Base-by-base conservation (phyloP, 768 basidiomycete species). In the Calocybe indica region DNA sequence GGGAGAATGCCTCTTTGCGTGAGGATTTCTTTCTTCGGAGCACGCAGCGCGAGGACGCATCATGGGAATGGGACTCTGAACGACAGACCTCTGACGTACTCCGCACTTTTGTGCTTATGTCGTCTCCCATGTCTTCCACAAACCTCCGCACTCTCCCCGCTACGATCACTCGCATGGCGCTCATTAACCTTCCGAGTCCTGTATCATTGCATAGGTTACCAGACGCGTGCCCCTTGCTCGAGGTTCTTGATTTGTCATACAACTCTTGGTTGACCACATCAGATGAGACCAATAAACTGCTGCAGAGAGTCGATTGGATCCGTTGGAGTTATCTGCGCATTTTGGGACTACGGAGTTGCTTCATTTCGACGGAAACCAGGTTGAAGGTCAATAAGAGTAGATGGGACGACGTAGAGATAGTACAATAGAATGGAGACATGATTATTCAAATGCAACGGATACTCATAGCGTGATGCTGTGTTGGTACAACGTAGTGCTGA, bases 221-320 rank as follows among this genome's bases (percentile, higher is more conserved):
- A 1, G 65, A 62, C 8, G 58, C 75, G 10, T 84, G 82, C 52
- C 87, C 86, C 1, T 60, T 82, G n/a, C 64, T 89, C 28, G 65
- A 74, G 14, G 56, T 82, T 22, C 61, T 88, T 32, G 86, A 88
- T 57, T 59, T 89, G 40, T 89, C 87, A 1, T 85, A 75, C 59
- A 88, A 88, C 47, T 37, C 48, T 1, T 76, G 75, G 75, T 58
- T 76, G 8, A 58, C 52, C 10, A 51, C 56, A 8, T 52, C 53
- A 12, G 53, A 57, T 7, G 67, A 68, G 14, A 65, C 61, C 6
- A 52, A 62, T 28, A 58, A 67, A 40, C 63, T 65, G 8, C 52
- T 84, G 13, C 74, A 75, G 42, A 73, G 73, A 36, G 63, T 83
- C 3, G 71, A 77, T 37, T 89, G 85, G 87, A 49, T 48, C 5